Evolutionary conservation across 345 rosid species (phyloP).

Genomic region (Eucalyptus pumila): DNA sequence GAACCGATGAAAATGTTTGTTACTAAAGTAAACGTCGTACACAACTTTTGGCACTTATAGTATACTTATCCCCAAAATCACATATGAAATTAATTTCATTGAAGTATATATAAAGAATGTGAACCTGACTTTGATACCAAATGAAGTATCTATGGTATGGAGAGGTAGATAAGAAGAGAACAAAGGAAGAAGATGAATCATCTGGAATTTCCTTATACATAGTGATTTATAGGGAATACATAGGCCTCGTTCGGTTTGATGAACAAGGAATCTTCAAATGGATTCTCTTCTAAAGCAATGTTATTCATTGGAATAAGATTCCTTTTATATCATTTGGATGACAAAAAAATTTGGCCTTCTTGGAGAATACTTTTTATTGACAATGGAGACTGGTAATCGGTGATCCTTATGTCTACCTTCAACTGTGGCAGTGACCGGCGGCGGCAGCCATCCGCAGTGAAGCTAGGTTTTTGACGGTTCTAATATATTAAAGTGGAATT

Average conservation of each 20-base stretch:
- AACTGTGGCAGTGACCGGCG: neutral
- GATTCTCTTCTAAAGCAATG: neutral
- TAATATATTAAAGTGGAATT: neutral
- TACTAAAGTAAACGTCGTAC: accelerated
- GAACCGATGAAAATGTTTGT: too few relatives aligned
- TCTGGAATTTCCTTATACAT: neutral
- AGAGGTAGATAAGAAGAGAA: neutral
- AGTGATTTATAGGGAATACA: neutral
- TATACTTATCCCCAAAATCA: neutral
- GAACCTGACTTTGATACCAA: neutral
- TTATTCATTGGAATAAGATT: neutral
- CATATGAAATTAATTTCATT: neutral
- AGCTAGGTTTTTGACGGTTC: neutral
- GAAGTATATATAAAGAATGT: neutral
- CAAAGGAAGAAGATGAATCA: neutral
- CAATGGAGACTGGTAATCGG: neutral
- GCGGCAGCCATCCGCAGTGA: neutral
- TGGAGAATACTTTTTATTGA: neutral
- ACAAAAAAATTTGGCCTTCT: neutral
- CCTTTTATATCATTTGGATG: neutral
- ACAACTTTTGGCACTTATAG: too few relatives aligned
- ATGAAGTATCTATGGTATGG: neutral
- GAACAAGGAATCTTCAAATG: neutral
- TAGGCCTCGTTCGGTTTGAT: neutral
- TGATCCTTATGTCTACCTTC: neutral